Conservation (phyloP, 2,329 filamentous ascomycete species). For the Thermoascus crustaceus region DNA sequence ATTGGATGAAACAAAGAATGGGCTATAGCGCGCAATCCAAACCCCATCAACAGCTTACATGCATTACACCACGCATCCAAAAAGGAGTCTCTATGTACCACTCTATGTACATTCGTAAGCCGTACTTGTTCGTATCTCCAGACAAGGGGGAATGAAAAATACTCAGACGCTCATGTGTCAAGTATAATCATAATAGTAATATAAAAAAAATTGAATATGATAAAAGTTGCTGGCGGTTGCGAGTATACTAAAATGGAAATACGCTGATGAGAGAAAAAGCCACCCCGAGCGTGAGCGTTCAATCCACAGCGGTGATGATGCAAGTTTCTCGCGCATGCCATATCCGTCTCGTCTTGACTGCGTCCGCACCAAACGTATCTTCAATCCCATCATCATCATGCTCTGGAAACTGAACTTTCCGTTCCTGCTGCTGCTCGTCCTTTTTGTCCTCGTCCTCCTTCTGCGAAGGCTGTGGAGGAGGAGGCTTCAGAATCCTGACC, state of each 20-base stretch:
- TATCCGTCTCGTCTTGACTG: constrained; percentile 32
- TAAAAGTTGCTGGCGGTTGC: too few relatives aligned
- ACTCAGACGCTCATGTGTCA: neutral
- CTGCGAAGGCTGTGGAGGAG: constrained; percentile 6
- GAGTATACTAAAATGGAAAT: neutral
- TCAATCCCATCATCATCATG: constrained; percentile 24
- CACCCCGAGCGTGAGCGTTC: constrained; percentile 1
- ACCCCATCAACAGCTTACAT: too few relatives aligned
- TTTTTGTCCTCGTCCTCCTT: constrained; percentile 10
- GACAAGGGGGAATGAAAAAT: neutral
- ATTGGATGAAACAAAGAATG: too few relatives aligned
- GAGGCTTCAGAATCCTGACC: constrained; percentile 44
- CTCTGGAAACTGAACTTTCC: constrained; percentile 5
- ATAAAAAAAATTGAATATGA: too few relatives aligned
- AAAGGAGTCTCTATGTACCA: constrained; percentile 1
- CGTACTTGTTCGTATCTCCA: constrained; percentile 1
- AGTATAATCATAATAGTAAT: too few relatives aligned
- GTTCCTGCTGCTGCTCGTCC: constrained; percentile 5
- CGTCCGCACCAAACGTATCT: constrained; percentile 32
- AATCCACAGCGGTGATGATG: constrained; percentile 33
- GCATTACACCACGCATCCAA: too few relatives aligned
- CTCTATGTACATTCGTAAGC: constrained; percentile 3
- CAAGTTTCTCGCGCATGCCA: constrained; percentile 41
- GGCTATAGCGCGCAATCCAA: too few relatives aligned
- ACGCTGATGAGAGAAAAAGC: neutral